phyloP scores from a whole-genome alignment of 148 eudicot genomes.

The Chenopodium album region DNA sequence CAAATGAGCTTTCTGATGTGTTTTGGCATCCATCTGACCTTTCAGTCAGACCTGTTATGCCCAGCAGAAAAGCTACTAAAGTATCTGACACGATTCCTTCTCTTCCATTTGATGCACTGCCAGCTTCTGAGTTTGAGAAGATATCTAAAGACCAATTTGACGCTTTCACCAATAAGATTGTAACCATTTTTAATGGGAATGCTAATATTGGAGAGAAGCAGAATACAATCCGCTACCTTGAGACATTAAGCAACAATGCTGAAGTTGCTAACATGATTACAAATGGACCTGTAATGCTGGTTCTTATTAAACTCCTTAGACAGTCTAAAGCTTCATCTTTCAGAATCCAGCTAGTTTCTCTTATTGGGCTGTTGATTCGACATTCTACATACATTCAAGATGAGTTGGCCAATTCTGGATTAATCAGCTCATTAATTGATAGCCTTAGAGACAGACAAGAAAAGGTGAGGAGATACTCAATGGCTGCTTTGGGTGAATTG shows the following conservation, averaged over 20 bases:
- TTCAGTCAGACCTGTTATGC: slow-evolving; percentile 98
- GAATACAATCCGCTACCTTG: slow-evolving; percentile 78
- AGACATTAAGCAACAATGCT: slow-evolving; percentile 69
- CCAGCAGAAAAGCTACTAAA: slow-evolving; percentile 81
- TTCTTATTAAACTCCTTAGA: slow-evolving; percentile 78
- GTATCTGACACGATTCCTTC: slow-evolving; percentile 50
- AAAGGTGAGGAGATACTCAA: slow-evolving; percentile 95
- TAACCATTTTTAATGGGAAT: slow-evolving; percentile 56
- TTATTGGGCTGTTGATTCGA: slow-evolving; percentile 82
- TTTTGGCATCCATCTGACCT: slow-evolving; percentile 99
- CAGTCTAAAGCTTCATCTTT: slow-evolving; percentile 86
- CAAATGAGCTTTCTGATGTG: slow-evolving; percentile 63
- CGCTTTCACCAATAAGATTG: slow-evolving; percentile 45
- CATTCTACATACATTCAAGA: slow-evolving; percentile 83
- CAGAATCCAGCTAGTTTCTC: slow-evolving; percentile 83
- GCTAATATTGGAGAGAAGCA: slow-evolving; percentile 69
- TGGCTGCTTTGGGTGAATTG: slow-evolving; percentile 98
- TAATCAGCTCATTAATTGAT: slow-evolving; percentile 70
- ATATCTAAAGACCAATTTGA: slow-evolving; percentile 74
- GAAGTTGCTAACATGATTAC: slow-evolving; percentile 88
- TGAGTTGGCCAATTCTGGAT: slow-evolving; percentile 83
- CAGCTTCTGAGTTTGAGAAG: slow-evolving; percentile 71
- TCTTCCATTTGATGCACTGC: slow-evolving; percentile 64
- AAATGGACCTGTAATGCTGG: slow-evolving; percentile 78
- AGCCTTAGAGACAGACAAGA: slow-evolving; percentile 92